Evolutionary conservation across 2,329 filamentous ascomycete genomes (phyloP).

Genomic region (Tolypocladium paradoxum): DNA sequence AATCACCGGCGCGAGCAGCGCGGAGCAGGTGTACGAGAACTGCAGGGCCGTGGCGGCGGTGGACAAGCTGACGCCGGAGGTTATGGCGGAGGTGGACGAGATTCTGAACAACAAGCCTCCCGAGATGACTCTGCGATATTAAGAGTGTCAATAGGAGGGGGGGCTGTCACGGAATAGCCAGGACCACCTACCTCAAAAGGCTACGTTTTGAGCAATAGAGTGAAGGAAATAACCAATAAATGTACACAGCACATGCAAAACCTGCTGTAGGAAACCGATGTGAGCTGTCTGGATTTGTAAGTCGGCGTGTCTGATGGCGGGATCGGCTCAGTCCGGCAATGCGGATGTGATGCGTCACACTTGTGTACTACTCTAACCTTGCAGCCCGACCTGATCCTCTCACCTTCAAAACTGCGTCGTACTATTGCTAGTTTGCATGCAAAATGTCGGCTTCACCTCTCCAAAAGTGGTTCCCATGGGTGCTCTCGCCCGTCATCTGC

Average conservation of each 20-base stretch:
- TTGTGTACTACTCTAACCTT: background rate
- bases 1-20: constrained; percentile 48
- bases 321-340: background rate
- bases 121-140: constrained; percentile 24
- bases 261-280: background rate
- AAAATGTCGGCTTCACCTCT: constrained; percentile 8
- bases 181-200: too few species aligned
- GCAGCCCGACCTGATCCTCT: background rate
- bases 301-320: background rate
- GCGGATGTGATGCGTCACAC: background rate
- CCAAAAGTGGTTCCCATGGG: constrained; percentile 19
- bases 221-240: background rate
- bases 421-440: background rate
- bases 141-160: background rate
- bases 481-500: constrained; percentile 17
- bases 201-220: background rate
- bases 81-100: constrained; percentile 48
- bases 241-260: background rate
- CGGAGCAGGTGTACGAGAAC: constrained; percentile 51
- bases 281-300: background rate
- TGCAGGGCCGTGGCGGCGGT: constrained; percentile 39
- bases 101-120: constrained; percentile 49
- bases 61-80: constrained; percentile 46
- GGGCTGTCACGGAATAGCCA: too few species aligned
- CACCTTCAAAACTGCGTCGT: background rate